Conservation (phyloP, 805 yeast genomes). For the Helenozyma baotianmanensis region DNA sequence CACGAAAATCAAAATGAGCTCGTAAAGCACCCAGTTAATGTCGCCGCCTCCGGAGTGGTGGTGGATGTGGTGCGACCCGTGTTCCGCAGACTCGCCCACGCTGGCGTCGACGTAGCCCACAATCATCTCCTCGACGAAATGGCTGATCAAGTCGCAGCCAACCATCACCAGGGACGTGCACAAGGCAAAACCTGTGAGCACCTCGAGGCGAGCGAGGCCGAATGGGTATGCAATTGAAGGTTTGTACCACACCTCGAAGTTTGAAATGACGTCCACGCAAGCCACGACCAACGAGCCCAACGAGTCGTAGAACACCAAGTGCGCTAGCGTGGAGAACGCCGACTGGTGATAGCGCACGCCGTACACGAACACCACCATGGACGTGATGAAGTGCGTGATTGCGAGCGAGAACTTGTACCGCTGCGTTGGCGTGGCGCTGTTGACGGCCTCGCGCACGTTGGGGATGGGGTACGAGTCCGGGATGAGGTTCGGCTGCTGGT, state of each 20-base stretch:
- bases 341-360: slow-evolving; percentile 57
- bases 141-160: slow-evolving; percentile 85
- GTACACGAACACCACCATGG: slow-evolving; percentile 51
- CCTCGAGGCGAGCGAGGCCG: slow-evolving; percentile 90
- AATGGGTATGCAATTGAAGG: slow-evolving; percentile 83
- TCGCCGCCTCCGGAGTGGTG: slow-evolving; percentile 23
- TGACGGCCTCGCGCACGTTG: slow-evolving; percentile 54
- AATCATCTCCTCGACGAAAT: slow-evolving; percentile 71
- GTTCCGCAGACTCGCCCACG: slow-evolving; percentile 18
- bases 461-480: slow-evolving; percentile 75
- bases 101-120: slow-evolving; percentile 29
- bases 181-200: slow-evolving; percentile 80
- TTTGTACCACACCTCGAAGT: slow-evolving; percentile 87
- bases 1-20: slow-evolving; percentile 18
- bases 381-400: slow-evolving; percentile 47
- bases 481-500: slow-evolving; percentile 55
- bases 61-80: slow-evolving; percentile 38
- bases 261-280: slow-evolving; percentile 75
- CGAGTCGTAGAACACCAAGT: slow-evolving; percentile 82
- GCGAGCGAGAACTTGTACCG: slow-evolving; percentile 58
- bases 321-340: slow-evolving; percentile 74
- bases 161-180: slow-evolving; percentile 84
- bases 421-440: slow-evolving; percentile 57
- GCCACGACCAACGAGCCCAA: slow-evolving; percentile 68
- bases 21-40: slow-evolving; percentile 27